These are phyloP conservation scores for Scedosporium boydii DNA, from an alignment of 2,329 filamentous ascomycete species.

Conservation along the genomic window DNA sequence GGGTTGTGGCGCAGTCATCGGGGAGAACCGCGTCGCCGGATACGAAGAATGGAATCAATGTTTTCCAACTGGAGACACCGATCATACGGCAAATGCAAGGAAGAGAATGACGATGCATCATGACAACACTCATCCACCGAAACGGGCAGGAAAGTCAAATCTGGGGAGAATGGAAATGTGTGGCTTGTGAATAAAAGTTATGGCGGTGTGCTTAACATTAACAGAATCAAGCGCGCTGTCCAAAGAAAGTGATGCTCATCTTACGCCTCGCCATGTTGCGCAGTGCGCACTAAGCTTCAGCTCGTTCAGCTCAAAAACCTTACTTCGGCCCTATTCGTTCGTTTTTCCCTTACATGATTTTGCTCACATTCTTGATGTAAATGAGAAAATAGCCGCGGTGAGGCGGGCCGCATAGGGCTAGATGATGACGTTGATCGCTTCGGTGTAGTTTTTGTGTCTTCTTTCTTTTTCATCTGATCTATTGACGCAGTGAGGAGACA, in stretches of 20 bases:
- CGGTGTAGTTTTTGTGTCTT: background rate
- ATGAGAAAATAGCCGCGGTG: background rate
- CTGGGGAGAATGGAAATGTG: background rate
- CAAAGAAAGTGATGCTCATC: background rate
- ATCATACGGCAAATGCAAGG: background rate
- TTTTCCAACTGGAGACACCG: background rate
- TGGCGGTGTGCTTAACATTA: too few species aligned
- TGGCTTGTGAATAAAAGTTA: background rate
- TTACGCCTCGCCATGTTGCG: background rate
- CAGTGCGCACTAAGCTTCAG: background rate
- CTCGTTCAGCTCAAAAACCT: background rate
- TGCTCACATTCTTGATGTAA: background rate
- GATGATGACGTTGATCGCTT: too few species aligned
- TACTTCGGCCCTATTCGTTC: background rate
- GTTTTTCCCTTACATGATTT: background rate
- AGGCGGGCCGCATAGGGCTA: background rate
- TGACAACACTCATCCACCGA: background rate
- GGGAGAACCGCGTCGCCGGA: background rate
- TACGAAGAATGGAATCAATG: background rate
- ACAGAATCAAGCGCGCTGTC: background rate
- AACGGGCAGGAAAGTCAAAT: background rate
- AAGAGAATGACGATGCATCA: background rate
- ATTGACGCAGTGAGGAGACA: background rate
- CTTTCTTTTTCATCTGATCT: background rate
- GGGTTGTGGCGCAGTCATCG: background rate